phyloP scores from a whole-genome alignment of 2,329 filamentous ascomycete species.

The Drechslerella dactyloides region DNA sequence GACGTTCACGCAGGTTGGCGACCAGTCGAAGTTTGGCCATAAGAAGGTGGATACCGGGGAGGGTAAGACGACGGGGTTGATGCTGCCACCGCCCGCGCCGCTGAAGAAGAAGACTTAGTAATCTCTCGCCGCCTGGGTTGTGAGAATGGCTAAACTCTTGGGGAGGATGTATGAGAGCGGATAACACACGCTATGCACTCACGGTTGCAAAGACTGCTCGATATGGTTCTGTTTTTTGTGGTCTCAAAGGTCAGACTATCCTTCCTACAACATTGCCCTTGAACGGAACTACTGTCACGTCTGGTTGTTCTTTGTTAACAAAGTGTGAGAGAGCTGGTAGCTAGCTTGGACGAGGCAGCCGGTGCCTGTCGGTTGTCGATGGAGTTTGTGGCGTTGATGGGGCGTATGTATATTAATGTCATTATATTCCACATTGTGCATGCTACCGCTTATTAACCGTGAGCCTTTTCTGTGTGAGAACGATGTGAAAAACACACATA shows the following conservation, averaged over 20 bases:
- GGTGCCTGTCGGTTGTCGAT: not conserved
- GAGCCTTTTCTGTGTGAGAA: no score
- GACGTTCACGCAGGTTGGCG: constrained; percentile 87
- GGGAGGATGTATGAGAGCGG: not conserved
- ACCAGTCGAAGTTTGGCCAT: constrained; percentile 70
- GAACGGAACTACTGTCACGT: constrained; percentile 26
- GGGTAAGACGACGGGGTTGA: constrained; percentile 60
- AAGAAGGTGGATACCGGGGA: constrained; percentile 75
- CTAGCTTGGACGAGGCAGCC: constrained; percentile 28
- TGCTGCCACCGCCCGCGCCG: constrained; percentile 53
- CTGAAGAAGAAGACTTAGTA: constrained; percentile 49
- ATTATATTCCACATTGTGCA: constrained; percentile 10
- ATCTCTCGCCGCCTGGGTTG: no score
- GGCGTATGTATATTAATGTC: constrained; percentile 36
- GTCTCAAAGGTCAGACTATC: constrained; percentile 49
- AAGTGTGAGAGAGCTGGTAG: constrained; percentile 28
- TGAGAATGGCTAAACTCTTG: no score
- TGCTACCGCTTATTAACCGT: not conserved
- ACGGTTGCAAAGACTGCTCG: no score
- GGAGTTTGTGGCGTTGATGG: constrained; percentile 43
- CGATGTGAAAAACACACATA: no score
- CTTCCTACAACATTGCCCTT: constrained; percentile 35
- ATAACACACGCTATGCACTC: no score
- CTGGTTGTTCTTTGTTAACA: constrained; percentile 51
- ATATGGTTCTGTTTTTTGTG: constrained; percentile 16